These are phyloP conservation scores for Amanita jacksonii DNA, from an alignment of 768 basidiomycete species.

Conservation along the genomic window DNA sequence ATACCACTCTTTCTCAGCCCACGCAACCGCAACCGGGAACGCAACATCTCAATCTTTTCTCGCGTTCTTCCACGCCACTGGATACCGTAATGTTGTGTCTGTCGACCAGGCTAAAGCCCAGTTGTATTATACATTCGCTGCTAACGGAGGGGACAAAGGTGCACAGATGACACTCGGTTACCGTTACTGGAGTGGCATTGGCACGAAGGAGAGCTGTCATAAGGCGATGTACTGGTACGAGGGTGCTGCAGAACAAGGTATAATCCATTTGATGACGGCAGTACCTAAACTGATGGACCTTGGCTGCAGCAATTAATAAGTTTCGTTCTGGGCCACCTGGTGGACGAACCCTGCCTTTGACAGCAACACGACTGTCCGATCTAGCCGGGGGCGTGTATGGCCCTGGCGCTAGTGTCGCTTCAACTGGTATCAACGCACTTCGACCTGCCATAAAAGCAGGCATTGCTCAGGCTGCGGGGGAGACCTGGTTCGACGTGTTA, in stretches of 20 bases:
- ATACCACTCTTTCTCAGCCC: constrained; percentile 50
- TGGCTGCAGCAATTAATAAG: constrained; percentile 56
- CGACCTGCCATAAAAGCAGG: constrained; percentile 80
- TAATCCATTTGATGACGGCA: constrained; percentile 8
- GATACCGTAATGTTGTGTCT: constrained; percentile 56
- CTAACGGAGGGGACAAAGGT: constrained; percentile 76
- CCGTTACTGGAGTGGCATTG: constrained; percentile 93
- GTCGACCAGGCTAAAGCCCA: constrained; percentile 76
- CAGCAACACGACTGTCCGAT: constrained; percentile 78
- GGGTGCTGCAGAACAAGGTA: constrained; percentile 78
- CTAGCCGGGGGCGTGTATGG: constrained; percentile 91
- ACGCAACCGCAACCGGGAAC: constrained; percentile 67
- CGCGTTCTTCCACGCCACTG: constrained; percentile 85
- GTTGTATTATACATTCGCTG: constrained; percentile 90
- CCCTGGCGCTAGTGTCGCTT: constrained; percentile 88
- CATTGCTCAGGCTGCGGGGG: constrained; percentile 74
- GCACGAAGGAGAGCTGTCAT: constrained; percentile 79
- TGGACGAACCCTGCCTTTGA: constrained; percentile 76
- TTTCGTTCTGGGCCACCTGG: constrained; percentile 87
- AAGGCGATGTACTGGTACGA: constrained; percentile 86
- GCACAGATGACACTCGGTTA: constrained; percentile 93
- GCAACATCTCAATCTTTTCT: constrained; percentile 79
- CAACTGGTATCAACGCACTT: constrained; percentile 65
- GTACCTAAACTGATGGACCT: constrained; percentile 3
- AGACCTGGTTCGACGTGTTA: constrained; percentile 88